phyloP scores from a whole-genome alignment of 2,329 filamentous ascomycete genomes.

The Lasiodiplodia gonubiensis region DNA sequence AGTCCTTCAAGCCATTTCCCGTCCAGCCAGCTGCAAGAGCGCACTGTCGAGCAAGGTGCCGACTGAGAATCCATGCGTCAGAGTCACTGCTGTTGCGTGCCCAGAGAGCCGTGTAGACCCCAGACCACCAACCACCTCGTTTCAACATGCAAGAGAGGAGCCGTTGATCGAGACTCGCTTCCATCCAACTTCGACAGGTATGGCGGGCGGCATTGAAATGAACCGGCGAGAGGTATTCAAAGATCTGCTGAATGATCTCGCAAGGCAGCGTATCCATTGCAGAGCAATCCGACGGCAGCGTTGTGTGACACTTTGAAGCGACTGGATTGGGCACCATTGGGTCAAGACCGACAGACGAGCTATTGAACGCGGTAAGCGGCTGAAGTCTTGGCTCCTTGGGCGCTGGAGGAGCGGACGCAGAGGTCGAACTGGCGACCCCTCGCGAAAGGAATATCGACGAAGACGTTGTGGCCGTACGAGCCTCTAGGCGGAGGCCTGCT shows the following conservation, averaged over 20 bases:
- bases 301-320: not conserved
- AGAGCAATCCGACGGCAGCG: not conserved
- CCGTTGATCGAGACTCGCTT: conserved; percentile 58
- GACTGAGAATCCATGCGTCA: conserved; percentile 52
- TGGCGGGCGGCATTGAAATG: conserved; percentile 67
- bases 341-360: conserved; percentile 32
- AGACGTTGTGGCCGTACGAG: conserved; percentile 47
- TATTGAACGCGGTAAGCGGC: conserved; percentile 30
- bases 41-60: conserved; percentile 57
- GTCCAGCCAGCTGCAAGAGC: conserved; percentile 51
- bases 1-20: conserved; percentile 43
- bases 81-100: conserved; percentile 13
- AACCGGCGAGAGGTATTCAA: conserved; percentile 50
- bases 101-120: conserved; percentile 28
- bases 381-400: not conserved
- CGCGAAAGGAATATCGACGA: conserved; percentile 55
- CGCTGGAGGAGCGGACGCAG: conserved; percentile 33
- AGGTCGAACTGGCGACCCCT: conserved; percentile 49
- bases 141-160: conserved; percentile 61
- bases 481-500: not conserved
- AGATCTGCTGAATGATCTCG: conserved; percentile 59
- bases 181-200: conserved; percentile 66
- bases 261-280: conserved; percentile 32
- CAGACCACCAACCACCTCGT: conserved; percentile 60
- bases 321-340: conserved; percentile 43